Conservation (phyloP, 164 flowering plant genomes). For the Tinospora cordifolia region DNA sequence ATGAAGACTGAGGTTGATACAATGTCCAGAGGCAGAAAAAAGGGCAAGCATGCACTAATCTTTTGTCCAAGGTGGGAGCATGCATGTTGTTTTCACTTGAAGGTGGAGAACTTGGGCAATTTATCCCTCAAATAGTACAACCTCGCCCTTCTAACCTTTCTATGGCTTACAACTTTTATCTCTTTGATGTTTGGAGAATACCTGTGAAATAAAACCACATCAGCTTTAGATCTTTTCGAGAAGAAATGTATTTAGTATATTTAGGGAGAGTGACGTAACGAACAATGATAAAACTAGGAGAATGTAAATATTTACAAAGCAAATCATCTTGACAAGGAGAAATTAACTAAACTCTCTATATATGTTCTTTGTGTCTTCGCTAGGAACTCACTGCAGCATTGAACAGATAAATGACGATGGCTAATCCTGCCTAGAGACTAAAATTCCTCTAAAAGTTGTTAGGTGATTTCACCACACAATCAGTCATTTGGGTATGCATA, state of each 20-base stretch:
- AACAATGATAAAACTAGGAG: background rate
- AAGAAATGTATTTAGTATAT: too few species aligned
- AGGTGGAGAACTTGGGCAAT: conserved; percentile 82
- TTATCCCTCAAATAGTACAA: conserved; percentile 89
- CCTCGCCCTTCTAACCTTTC: conserved; percentile 90
- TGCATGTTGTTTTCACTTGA: conserved; percentile 43
- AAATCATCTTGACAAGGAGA: background rate
- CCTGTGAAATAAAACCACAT: conserved; percentile 30
- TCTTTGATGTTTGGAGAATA: conserved; percentile 89
- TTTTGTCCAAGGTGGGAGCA: background rate
- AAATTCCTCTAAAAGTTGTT: background rate
- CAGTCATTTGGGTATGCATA: background rate
- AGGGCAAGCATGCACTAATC: background rate
- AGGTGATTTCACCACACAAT: background rate
- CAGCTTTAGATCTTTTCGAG: background rate
- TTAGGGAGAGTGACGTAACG: too few species aligned
- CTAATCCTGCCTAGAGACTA: background rate
- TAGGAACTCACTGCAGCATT: background rate
- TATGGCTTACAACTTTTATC: conserved; percentile 69
- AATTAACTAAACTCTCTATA: background rate
- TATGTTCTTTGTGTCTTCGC: background rate
- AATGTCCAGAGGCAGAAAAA: background rate
- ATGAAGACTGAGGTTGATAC: background rate
- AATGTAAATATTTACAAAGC: background rate
- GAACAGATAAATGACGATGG: background rate